These are phyloP conservation scores for Colletotrichum trifolii DNA, from an alignment of 2,329 filamentous ascomycete genomes.

Conservation along the genomic window DNA sequence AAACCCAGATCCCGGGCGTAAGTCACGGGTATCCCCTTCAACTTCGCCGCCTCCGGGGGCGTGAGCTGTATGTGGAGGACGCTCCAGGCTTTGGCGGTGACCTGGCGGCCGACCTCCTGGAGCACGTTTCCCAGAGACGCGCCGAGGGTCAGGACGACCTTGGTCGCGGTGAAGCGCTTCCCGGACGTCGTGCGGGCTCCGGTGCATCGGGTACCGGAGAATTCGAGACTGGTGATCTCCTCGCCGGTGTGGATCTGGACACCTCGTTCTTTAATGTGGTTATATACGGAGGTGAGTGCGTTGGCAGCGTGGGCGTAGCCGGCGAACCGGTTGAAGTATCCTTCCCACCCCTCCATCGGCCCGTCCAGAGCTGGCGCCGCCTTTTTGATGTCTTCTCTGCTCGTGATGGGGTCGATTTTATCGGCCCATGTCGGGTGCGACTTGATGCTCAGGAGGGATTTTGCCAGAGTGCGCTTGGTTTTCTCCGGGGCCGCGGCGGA, in stretches of 20 bases:
- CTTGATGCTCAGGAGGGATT: slow-evolving; percentile 50
- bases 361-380: slow-evolving; percentile 59
- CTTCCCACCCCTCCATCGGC: slow-evolving; percentile 62
- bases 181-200: slow-evolving; percentile 43
- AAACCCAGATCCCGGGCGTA: slow-evolving; percentile 72
- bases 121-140: slow-evolving; percentile 58
- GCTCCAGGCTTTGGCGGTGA: slow-evolving; percentile 67
- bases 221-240: slow-evolving; percentile 52
- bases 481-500: slow-evolving; percentile 58
- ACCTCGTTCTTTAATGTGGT: slow-evolving; percentile 48
- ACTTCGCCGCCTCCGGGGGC: slow-evolving; percentile 60
- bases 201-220: slow-evolving; percentile 43
- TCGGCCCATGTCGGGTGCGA: slow-evolving; percentile 52
- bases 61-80: slow-evolving; percentile 69
- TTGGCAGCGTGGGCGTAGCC: slow-evolving; percentile 68
- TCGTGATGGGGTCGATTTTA: slow-evolving; percentile 50
- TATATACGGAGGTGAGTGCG: slow-evolving; percentile 59
- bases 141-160: slow-evolving; percentile 63
- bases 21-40: slow-evolving; percentile 69
- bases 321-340: slow-evolving; percentile 67
- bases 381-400: slow-evolving; percentile 50
- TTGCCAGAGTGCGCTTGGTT: slow-evolving; percentile 53
- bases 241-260: slow-evolving; percentile 53
- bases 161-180: slow-evolving; percentile 41
- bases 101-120: slow-evolving; percentile 59